Conservation (phyloP, 352 stramenopile genomes). For the Globisporangium mamillatum region DNA sequence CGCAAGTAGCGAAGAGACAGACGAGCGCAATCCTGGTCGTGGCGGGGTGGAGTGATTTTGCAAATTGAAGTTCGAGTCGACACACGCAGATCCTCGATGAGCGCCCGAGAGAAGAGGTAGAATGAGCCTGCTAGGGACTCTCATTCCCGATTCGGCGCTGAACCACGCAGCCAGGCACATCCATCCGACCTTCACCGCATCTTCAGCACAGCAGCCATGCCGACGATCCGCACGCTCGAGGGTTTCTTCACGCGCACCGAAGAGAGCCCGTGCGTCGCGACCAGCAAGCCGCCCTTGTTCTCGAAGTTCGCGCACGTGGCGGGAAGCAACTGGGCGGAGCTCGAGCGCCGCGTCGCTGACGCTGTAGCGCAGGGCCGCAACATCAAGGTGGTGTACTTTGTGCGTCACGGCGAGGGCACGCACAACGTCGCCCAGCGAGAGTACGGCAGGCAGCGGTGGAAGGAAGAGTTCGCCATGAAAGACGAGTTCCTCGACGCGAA, state of each 20-base stretch:
- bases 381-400: conserved; percentile 76
- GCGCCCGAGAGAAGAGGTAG: neutral
- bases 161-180: neutral
- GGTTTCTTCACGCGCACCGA: conserved; percentile 29
- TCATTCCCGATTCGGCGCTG: conserved; percentile 2
- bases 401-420: conserved; percentile 69
- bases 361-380: conserved; percentile 16
- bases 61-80: neutral
- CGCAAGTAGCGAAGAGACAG: neutral
- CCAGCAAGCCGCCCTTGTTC: conserved; percentile 23
- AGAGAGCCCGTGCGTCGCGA: neutral
- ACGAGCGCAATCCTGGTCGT: neutral
- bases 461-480: conserved; percentile 53
- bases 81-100: neutral
- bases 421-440: conserved; percentile 66
- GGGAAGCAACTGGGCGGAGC: conserved; percentile 23
- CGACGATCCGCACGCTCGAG: conserved; percentile 21
- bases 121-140: neutral
- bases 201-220: neutral
- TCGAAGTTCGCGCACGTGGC: conserved; percentile 30
- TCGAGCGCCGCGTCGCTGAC: conserved; percentile 18
- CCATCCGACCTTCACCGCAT: neutral
- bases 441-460: conserved; percentile 51
- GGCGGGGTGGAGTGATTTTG: neutral
- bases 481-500: conserved; percentile 62